A percentile compares a stretch with the other conserved stretches of the same genome.
These are phyloP conservation scores for Sanghuangporus weigelae DNA, from an alignment of 1,284 basidiomycete genomes.

Conservation along the genomic window DNA sequence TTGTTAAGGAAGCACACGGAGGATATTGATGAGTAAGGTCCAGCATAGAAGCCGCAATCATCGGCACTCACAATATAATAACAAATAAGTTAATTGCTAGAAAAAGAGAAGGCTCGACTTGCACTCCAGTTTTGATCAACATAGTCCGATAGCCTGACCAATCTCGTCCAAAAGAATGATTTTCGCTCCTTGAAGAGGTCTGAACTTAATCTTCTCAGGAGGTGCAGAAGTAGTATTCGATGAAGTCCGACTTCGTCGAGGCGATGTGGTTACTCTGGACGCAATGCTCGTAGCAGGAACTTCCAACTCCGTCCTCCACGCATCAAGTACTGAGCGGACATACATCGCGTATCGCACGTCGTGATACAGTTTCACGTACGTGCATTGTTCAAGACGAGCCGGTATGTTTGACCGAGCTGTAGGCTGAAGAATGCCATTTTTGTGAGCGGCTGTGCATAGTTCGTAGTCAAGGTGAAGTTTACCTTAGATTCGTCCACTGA, in stretches of 20 bases:
- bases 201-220: not conserved
- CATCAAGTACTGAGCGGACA: conserved; percentile 47
- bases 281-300: not conserved
- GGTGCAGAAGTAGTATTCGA: not conserved
- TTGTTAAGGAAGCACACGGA: too few relatives aligned
- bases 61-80: not conserved
- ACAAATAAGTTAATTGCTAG: not conserved
- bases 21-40: too few relatives aligned
- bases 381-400: conserved; percentile 30
- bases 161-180: conserved; percentile 12
- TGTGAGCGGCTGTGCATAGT: conserved; percentile 14
- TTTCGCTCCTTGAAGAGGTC: conserved; percentile 9
- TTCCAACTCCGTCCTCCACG: conserved; percentile 33
- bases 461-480: conserved; percentile 18
- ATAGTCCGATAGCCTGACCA: conserved; percentile 3
- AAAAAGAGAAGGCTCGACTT: not conserved
- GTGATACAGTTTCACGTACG: conserved; percentile 61
- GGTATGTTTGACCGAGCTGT: conserved; percentile 13
- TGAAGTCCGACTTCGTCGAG: not conserved
- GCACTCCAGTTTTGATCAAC: not conserved
- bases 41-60: too few relatives aligned
- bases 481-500: conserved; percentile 16
- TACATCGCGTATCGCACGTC: conserved; percentile 43
- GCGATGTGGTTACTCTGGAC: not conserved
- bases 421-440: not conserved